Percentiles rank a stretch among this genome's conserved stretches.
These are phyloP conservation scores for Cornus controversa DNA, from an alignment of 148 eudicot species.

Conservation along the genomic window DNA sequence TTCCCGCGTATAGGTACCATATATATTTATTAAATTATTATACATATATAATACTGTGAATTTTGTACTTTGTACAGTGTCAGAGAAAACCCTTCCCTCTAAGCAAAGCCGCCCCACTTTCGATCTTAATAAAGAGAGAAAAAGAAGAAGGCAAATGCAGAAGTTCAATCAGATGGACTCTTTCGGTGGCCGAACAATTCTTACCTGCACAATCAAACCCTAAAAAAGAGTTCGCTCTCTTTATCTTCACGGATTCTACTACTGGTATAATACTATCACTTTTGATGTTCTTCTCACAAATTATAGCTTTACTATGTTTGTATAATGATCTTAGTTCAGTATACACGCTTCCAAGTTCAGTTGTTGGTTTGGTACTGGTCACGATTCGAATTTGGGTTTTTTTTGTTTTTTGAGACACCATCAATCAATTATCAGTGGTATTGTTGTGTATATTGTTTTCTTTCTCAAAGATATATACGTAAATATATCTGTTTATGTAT, in stretches of 20 bases:
- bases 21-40: too few species aligned
- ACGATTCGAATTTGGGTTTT: background rate
- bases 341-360: background rate
- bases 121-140: background rate
- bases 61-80: background rate
- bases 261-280: background rate
- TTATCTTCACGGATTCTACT: background rate
- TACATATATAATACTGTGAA: background rate
- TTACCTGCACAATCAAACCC: background rate
- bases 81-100: background rate
- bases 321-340: background rate
- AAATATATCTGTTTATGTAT: too few species aligned
- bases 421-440: slow-evolving; percentile 6
- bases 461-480: background rate
- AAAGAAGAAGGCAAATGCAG: background rate
- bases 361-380: background rate
- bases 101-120: slow-evolving; percentile 11
- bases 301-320: background rate
- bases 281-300: background rate
- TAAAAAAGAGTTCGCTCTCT: background rate
- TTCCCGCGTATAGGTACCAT: slow-evolving; percentile 12
- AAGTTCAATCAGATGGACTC: background rate
- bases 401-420: slow-evolving; percentile 1
- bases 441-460: background rate
- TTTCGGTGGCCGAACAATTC: background rate